Base-by-base conservation (phyloP, 169 alveolate species). In the Plasmodium gallinaceum region DNA sequence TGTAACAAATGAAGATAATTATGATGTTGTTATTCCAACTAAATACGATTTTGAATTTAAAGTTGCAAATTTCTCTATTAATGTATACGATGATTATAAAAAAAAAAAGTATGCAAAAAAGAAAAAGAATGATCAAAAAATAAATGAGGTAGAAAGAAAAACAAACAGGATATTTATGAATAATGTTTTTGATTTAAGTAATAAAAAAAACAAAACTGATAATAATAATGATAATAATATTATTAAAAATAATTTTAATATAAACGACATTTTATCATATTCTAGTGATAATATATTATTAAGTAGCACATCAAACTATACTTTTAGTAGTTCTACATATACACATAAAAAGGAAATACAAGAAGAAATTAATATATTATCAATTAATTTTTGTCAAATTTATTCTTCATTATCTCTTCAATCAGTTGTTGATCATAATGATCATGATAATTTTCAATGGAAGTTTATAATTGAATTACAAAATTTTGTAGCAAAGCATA, bases 391-490 rank as follows among this genome's bases (percentile, higher is more conserved):
- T 57, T 89, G 76, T 80, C 92, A 89, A 65, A 80, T 90, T 52
- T 64, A 80, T 61, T 91, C 95, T 2, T 73, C 95, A 16, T 70
- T 93, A 58, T 71, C 93, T 16, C 58, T 90, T 64, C 91, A 87
- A 61, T 83, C 92, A 45, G 90, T 88, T 51, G 92, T 88, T 54
- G 95, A 93, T 75, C 93, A 88, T 48, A 88, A 92, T 32, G 95
- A 92, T 39, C 42, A 91, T 42, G 95, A 93, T 62, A 93, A 90
- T 80, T 69, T 86, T 75, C 93, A 90, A 57, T 90, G 95, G 94
- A 75, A 64, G 39, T 93, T 93, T 76, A 69, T 89, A 46, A 86
- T 88, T 43, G 90, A 88, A 32, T 71, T 93, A 32, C 90, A 91
- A 18, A 76, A 93, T 65, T 88, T 93, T 45, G 70, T 85, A 20